Evolutionary conservation across 441 rosid genomes (phyloP), one percentile per base, ranked within the genome.

Genomic region (Hura crepitans): DNA sequence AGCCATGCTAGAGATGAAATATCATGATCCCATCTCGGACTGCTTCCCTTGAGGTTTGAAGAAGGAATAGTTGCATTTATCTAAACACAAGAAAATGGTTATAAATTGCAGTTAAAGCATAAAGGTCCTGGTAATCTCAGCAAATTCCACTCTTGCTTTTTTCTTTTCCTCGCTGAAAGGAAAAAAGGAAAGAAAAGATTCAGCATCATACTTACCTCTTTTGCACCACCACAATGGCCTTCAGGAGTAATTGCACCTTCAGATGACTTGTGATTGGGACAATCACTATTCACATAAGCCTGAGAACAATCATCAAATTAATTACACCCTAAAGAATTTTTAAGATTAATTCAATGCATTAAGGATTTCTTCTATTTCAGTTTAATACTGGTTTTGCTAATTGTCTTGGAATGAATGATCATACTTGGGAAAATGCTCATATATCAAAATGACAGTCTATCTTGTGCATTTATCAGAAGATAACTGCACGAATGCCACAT

Each of bases 1-100:
- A 11, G 39, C 20, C 58, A 39, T 25, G 76, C 78, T 78, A 73
- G 43, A 50, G 78, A 45, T 71, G 58, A 73, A 57, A 35, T 67
- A 66, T 66, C 75, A 23, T 37, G 31, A 49, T 46, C 42, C 47
- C 22, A 31, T 42, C 30, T 73, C 73, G 76, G 66, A 53, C 17
- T 28, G 46, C 69, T 65, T 57, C 47, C 25, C 69, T 23, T 56
- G 35, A 59, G 64, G 60, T 59, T 47, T 45, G 72, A 10, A 53
- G 75, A 68, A 47, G 35, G 71, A 71, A 28, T 7, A 27, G 27
- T 64, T 51, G 27, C 37, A 45, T 45, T 28, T 14, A 28, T 28
- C 68, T 64, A 28, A 14, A 5, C n/a, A 25, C 7, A 45, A 15
- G 18, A 27, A n/a, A 9, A 0, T n/a, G 1, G 20, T 22, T 10